phyloP scores from a whole-genome alignment of 257 asterid species.

The Buddleja alternifolia region DNA sequence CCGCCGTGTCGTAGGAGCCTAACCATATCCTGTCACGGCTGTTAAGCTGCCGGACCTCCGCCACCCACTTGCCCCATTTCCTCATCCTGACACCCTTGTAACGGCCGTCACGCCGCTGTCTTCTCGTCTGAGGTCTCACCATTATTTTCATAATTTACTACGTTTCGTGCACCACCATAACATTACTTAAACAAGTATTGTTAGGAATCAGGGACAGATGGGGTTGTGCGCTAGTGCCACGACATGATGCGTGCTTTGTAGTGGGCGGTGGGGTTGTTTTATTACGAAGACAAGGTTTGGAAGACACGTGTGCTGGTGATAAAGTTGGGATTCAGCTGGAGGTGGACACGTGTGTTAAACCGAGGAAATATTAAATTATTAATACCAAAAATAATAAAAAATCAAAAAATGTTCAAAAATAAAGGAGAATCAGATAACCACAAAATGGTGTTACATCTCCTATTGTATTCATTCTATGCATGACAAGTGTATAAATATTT shows the following conservation, averaged over 20 bases:
- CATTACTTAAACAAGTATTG: conserved; percentile 27
- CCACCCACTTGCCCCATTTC: conserved; percentile 89
- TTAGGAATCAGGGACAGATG: conserved; percentile 23
- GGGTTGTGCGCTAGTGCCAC: conserved; percentile 27
- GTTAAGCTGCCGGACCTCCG: conserved; percentile 79
- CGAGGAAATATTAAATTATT: too few species aligned
- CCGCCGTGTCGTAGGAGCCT: conserved; percentile 78
- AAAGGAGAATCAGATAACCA: too few species aligned
- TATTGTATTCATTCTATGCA: too few species aligned
- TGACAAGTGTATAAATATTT: too few species aligned
- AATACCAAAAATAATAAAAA: too few species aligned
- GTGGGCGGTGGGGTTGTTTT: background rate
- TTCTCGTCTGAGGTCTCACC: conserved; percentile 52
- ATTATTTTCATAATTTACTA: conserved; percentile 35
- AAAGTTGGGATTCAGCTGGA: background rate
- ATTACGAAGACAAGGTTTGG: background rate
- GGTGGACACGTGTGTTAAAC: conserved; percentile 30
- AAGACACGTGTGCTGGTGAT: conserved; percentile 31
- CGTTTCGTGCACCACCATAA: background rate
- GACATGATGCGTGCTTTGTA: background rate
- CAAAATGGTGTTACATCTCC: too few species aligned
- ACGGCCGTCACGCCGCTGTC: conserved; percentile 42
- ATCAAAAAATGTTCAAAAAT: too few species aligned
- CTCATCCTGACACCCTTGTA: conserved; percentile 79
- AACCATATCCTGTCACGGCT: conserved; percentile 77